Evolutionary conservation across 1,284 basidiomycete species (phyloP), one percentile per base, ranked within the genome.

Genomic region (Mycena sp.): DNA sequence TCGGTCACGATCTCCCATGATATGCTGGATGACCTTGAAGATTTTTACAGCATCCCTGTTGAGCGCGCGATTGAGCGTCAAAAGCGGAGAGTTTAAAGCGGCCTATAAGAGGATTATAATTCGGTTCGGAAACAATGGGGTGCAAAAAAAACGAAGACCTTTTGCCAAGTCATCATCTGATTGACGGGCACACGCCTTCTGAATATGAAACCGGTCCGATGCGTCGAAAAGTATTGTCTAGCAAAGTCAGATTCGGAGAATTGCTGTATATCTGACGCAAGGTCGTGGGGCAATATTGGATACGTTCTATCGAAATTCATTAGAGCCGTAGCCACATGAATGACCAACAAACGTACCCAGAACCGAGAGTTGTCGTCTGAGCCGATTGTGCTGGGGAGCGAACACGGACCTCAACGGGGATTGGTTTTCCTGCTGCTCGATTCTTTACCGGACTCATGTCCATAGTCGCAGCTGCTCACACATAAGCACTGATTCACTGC

Each of bases 151-250:
- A 64, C 9, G 32, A 76, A 41, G 51, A 87, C 89, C 83, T 91
- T 93, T 76, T 96, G 94, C 93, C 94, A 96, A 54, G 87, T 84
- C 92, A 96, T 95, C 78, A 96, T 87, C 70, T 93, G 88, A 37
- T 85, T 88, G 4, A 95, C 86, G 0, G 94, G 93, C 1, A 96
- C 85, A 64, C 84, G 87, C 46, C 93, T 84, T 65, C 88, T 81
- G 73, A 96, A 91, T 61, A 95, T 91, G 71, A 96, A 88, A 0
- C 94, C 94, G 3, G 88, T 91, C 17, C 89, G 86, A 71, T 94
- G 92, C 5, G 88, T 94, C n/a, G 94, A 92, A 74, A 97, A 96
- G 74, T 96, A 96, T 69, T 89, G 89, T 51, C 83, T 84, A 40
- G 94, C 93, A 75, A 92, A 96, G 49, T 93, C 89, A 0, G 89